These are phyloP conservation scores for Phaffia australis DNA, from an alignment of 768 basidiomycete species.

Conservation along the genomic window DNA sequence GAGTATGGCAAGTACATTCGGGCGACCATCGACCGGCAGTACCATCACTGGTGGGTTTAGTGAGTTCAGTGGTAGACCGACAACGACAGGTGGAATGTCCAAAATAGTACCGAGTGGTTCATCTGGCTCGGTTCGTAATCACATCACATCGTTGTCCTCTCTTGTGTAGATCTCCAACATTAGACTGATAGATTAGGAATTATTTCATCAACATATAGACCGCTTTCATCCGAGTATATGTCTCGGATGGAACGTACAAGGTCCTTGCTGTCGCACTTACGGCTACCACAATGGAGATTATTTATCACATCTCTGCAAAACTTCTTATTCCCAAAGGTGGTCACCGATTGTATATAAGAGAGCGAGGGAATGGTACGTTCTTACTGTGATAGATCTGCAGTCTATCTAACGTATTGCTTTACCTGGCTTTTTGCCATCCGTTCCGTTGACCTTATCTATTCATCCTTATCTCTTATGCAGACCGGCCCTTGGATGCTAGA, in stretches of 20 bases:
- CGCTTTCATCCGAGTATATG: conserved; percentile 60
- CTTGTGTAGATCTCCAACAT: neutral
- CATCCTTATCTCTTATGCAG: conserved; percentile 41
- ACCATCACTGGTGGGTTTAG: too few species aligned
- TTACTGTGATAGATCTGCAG: conserved; percentile 31
- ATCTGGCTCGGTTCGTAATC: neutral
- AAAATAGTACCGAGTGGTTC: conserved; percentile 20
- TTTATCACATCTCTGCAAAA: conserved; percentile 52
- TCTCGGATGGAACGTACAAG: conserved; percentile 60
- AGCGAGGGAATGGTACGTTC: conserved; percentile 39
- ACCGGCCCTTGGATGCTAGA: conserved; percentile 66
- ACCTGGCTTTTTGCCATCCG: neutral
- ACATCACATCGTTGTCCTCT: neutral
- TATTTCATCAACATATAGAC: conserved; percentile 35
- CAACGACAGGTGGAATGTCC: conserved; percentile 30
- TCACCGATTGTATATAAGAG: conserved; percentile 45
- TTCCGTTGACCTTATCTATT: neutral
- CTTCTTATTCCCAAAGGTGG: conserved; percentile 37
- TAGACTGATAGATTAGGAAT: neutral
- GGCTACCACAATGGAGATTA: conserved; percentile 60
- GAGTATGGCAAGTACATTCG: too few species aligned
- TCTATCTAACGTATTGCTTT: neutral
- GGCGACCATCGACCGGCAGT: too few species aligned
- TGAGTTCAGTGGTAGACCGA: conserved; percentile 24
- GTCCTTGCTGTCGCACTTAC: conserved; percentile 54